These are phyloP conservation scores for Bipolaris oryzae DNA, from an alignment of 2,329 filamentous ascomycete species.

Conservation along the genomic window DNA sequence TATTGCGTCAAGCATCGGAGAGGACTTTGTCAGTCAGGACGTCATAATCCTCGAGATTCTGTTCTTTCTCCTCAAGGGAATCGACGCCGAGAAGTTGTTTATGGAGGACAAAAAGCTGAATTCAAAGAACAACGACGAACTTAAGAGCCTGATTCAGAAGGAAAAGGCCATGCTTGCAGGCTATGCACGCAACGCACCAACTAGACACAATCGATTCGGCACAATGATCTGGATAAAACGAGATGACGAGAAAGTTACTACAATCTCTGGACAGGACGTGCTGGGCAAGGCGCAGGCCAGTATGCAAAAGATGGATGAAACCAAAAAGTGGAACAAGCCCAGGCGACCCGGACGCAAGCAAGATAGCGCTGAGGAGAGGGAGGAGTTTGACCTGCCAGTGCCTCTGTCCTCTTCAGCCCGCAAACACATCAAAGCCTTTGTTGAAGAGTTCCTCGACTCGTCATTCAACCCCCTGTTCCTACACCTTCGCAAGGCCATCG, in stretches of 20 bases:
- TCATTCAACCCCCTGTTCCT: slow-evolving; percentile 89
- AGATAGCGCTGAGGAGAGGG: slow-evolving; percentile 45
- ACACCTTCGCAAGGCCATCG: slow-evolving; percentile 85
- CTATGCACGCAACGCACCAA: slow-evolving; percentile 78
- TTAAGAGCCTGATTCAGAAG: slow-evolving; percentile 76
- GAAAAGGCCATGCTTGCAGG: slow-evolving; percentile 83
- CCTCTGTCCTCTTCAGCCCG: slow-evolving; percentile 74
- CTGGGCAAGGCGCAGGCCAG: slow-evolving; percentile 74
- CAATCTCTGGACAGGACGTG: slow-evolving; percentile 86
- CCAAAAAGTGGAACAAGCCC: slow-evolving; percentile 88
- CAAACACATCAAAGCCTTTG: slow-evolving; percentile 78
- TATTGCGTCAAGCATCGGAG: slow-evolving; percentile 87
- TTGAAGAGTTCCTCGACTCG: slow-evolving; percentile 92
- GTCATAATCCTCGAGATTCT: slow-evolving; percentile 88
- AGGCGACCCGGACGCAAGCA: slow-evolving; percentile 55
- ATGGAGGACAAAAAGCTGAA: slow-evolving; percentile 76
- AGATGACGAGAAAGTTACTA: slow-evolving; percentile 81
- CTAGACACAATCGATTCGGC: slow-evolving; percentile 90
- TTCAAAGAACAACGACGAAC: slow-evolving; percentile 72
- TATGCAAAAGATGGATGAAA: slow-evolving; percentile 86
- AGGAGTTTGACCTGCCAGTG: slow-evolving; percentile 76
- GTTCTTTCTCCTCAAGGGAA: slow-evolving; percentile 90
- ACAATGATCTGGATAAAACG: slow-evolving; percentile 97
- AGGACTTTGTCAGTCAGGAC: slow-evolving; percentile 90
- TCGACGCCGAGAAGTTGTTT: slow-evolving; percentile 83